Evolutionary conservation across 345 rosid species (phyloP), one percentile per base, ranked within the genome.

Genomic region (Populus simonii): DNA sequence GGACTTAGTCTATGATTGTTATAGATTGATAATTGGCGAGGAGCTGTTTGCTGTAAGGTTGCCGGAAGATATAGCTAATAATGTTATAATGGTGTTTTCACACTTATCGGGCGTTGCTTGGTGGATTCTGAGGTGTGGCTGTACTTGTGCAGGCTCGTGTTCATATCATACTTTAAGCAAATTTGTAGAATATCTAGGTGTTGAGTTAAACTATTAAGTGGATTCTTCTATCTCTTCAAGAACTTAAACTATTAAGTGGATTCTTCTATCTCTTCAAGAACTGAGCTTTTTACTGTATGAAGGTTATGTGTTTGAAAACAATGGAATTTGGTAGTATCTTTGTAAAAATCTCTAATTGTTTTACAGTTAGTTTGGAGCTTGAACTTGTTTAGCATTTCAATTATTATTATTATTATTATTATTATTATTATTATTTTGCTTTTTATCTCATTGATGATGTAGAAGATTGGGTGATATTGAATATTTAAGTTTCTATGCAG

Each of bases 401-500:
- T 53, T 76, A 33, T 43, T 33, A 13, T 35, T n/a, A 45, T 76
- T n/a, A 45, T 76, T 43, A 12, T 57, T n/a, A 6, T 7, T 18
- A 9, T 61, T 61, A 3, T 3, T 18, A 61, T 23, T 27, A 61
- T 20, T 61, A 8, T 22, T 29, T 12, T 22, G 6, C 8, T 33
- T 74, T 55, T 22, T 38, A 16, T 31, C 11, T 23, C 68, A 15
- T 68, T 74, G 7, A 29, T 23, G 51, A 35, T 57, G 45, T 18
- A 53, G 22, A 66, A 49, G 15, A 29, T 23, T 63, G 45, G 66
- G 39, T 53, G 57, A 41, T 23, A 62, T 70, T 82, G 45, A 75
- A 35, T 73, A 17, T 71, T 72, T 63, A 16, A 43, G 29, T 55
- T 79, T 73, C 29, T 70, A 0, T 82, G 79, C 86, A 93, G 97